These are phyloP conservation scores for Camillea tinctor DNA, from an alignment of 2,329 filamentous ascomycete species.

Conservation along the genomic window DNA sequence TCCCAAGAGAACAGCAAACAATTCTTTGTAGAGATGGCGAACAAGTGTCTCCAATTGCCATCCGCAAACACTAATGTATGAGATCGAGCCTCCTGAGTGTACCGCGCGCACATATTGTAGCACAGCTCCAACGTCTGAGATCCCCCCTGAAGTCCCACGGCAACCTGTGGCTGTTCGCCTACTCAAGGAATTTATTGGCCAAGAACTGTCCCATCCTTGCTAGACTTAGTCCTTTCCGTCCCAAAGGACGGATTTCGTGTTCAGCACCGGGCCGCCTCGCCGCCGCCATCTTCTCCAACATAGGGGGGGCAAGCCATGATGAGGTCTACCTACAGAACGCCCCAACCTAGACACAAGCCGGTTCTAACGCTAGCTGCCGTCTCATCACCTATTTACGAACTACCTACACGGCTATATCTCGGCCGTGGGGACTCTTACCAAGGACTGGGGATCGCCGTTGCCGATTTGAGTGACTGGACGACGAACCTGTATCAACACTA, in stretches of 20 bases:
- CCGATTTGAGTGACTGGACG: slow-evolving; percentile 4
- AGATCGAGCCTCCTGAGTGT: slow-evolving; percentile 7
- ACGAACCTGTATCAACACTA: slow-evolving; percentile 4
- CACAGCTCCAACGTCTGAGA: slow-evolving; percentile 17
- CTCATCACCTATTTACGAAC: slow-evolving; percentile 12
- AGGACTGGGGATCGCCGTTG: slow-evolving; percentile 3
- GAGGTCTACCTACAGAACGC: background rate
- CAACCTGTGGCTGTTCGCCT: slow-evolving; percentile 26
- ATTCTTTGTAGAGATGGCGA: background rate
- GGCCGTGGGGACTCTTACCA: slow-evolving; percentile 4
- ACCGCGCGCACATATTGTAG: slow-evolving; percentile 15
- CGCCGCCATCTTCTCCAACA: slow-evolving; percentile 2
- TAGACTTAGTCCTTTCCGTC: slow-evolving; percentile 15
- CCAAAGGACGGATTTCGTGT: slow-evolving; percentile 10
- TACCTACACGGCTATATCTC: slow-evolving; percentile 9
- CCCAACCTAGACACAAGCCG: slow-evolving; percentile 3
- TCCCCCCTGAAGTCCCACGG: slow-evolving; percentile 16
- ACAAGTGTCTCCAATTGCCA: slow-evolving; percentile 6
- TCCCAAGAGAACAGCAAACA: slow-evolving; percentile 5
- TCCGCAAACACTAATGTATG: slow-evolving; percentile 6
- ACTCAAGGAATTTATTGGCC: slow-evolving; percentile 26
- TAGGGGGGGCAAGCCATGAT: background rate
- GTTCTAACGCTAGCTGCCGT: slow-evolving; percentile 8
- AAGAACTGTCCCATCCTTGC: slow-evolving; percentile 11
- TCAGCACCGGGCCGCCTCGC: slow-evolving; percentile 7